Conservation (phyloP, 1,284 basidiomycete genomes). For the Phylloboletellus chloephorus region DNA sequence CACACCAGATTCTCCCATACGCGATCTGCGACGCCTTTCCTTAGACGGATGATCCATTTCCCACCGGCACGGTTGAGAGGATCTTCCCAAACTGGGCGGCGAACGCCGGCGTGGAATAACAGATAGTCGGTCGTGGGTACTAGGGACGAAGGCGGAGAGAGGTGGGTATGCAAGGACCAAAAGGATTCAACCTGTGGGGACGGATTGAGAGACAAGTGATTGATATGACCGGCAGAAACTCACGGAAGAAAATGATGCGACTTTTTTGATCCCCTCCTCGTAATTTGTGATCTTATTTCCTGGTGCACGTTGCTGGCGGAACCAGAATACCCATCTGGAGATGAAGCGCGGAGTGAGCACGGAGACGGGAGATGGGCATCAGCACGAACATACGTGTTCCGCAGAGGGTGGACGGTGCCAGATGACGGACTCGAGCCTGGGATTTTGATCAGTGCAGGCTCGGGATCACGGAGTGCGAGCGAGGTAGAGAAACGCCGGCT, state of each 20-base stretch:
- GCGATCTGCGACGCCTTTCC: slow-evolving; percentile 76
- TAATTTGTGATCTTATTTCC: slow-evolving; percentile 77
- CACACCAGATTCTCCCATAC: slow-evolving; percentile 80
- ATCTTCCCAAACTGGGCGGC: slow-evolving; percentile 87
- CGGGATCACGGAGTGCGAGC: slow-evolving; percentile 37
- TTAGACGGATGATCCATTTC: slow-evolving; percentile 88
- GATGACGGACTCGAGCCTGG: slow-evolving; percentile 17
- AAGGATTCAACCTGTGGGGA: slow-evolving; percentile 66
- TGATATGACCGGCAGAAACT: slow-evolving; percentile 24
- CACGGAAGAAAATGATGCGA: slow-evolving; percentile 72
- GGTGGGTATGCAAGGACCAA: slow-evolving; percentile 79
- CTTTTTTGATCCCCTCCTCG: slow-evolving; percentile 83
- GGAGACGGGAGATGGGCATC: slow-evolving; percentile 10
- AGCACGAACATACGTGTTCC: slow-evolving; percentile 73
- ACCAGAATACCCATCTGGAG: slow-evolving; percentile 79
- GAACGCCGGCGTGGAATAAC: slow-evolving; percentile 76
- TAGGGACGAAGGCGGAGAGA: slow-evolving; percentile 66
- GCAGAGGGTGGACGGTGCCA: slow-evolving; percentile 57
- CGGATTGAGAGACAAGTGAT: slow-evolving; percentile 8
- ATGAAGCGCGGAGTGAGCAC: slow-evolving; percentile 14
- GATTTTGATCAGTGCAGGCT: slow-evolving; percentile 23
- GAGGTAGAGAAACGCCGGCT: slow-evolving; percentile 76
- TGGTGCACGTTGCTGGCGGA: slow-evolving; percentile 75
- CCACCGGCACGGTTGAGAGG: slow-evolving; percentile 80
- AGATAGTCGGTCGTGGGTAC: slow-evolving; percentile 80